Evolutionary conservation across 2,329 filamentous ascomycete genomes (phyloP).

Genomic region (Fusarium coicis): DNA sequence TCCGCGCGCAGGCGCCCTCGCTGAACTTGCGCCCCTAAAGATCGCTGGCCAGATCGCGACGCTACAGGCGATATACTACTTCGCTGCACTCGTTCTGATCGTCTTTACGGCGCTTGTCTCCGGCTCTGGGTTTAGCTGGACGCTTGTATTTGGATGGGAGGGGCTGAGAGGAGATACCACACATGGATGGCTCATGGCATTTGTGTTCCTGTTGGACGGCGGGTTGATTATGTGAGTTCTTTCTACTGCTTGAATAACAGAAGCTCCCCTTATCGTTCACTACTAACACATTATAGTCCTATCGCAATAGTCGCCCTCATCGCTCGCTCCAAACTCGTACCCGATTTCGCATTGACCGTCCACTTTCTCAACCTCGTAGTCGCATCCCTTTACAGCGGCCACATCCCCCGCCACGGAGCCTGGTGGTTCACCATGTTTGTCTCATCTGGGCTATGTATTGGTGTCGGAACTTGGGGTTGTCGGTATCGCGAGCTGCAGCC

Average conservation of each 20-base stretch:
- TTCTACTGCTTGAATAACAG: constrained; percentile 17
- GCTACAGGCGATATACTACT: constrained; percentile 67
- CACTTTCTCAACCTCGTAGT: constrained; percentile 84
- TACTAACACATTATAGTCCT: constrained; percentile 64
- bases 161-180: constrained; percentile 70
- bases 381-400: constrained; percentile 80
- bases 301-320: constrained; percentile 86
- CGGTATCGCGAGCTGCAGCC: constrained; percentile 89
- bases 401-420: constrained; percentile 79
- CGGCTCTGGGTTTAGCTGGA: constrained; percentile 63
- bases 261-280: not conserved
- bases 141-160: constrained; percentile 68
- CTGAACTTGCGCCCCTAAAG: constrained; percentile 69
- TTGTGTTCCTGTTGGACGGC: constrained; percentile 67
- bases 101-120: constrained; percentile 69
- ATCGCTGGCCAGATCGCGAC: constrained; percentile 69
- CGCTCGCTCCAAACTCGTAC: constrained; percentile 90
- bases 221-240: constrained; percentile 61
- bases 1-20: constrained; percentile 68
- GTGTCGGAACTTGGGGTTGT: constrained; percentile 88
- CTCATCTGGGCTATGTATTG: constrained; percentile 60
- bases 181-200: constrained; percentile 68
- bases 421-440: constrained; percentile 80
- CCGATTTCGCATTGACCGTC: constrained; percentile 91
- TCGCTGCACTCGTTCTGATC: constrained; percentile 61